Conservation (phyloP, 148 eudicot species). For the Linanthus parryae region DNA sequence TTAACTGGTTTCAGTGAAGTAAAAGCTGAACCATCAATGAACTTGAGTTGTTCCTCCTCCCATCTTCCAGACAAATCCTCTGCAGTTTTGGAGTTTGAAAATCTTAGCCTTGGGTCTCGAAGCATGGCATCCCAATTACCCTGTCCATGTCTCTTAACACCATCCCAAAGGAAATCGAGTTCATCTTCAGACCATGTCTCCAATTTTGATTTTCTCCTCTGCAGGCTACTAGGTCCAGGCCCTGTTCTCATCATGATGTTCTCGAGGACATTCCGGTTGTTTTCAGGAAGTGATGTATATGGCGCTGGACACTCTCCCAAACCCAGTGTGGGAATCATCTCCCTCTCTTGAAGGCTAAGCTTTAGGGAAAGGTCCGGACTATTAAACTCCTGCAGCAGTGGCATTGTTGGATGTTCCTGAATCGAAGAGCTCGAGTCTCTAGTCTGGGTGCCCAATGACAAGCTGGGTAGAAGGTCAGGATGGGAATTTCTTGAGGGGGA, state of each 20-base stretch:
- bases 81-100: slow-evolving; percentile 53
- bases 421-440: slow-evolving; percentile 23
- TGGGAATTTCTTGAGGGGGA: slow-evolving; percentile 35
- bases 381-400: slow-evolving; percentile 52
- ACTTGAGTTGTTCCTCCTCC: slow-evolving; percentile 79
- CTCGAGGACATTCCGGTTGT: slow-evolving; percentile 82
- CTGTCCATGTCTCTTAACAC: slow-evolving; percentile 84
- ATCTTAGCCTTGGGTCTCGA: slow-evolving; percentile 63
- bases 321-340: slow-evolving; percentile 46
- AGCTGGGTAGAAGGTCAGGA: slow-evolving; percentile 52
- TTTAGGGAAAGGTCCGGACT: slow-evolving; percentile 36
- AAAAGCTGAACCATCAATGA: slow-evolving; percentile 43
- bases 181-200: slow-evolving; percentile 93
- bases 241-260: slow-evolving; percentile 81
- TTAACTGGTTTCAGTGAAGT: slow-evolving; percentile 31
- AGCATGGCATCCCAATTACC: slow-evolving; percentile 89
- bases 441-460: slow-evolving; percentile 60
- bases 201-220: slow-evolving; percentile 49
- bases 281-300: slow-evolving; percentile 63
- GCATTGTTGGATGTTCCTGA: slow-evolving; percentile 34
- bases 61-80: slow-evolving; percentile 71
- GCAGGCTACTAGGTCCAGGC: slow-evolving; percentile 40
- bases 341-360: slow-evolving; percentile 42
- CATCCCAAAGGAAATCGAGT: slow-evolving; percentile 93
- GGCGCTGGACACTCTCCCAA: slow-evolving; percentile 47